These are phyloP conservation scores for Ogataea dorogensis DNA, from an alignment of 805 yeast species.

Conservation along the genomic window DNA sequence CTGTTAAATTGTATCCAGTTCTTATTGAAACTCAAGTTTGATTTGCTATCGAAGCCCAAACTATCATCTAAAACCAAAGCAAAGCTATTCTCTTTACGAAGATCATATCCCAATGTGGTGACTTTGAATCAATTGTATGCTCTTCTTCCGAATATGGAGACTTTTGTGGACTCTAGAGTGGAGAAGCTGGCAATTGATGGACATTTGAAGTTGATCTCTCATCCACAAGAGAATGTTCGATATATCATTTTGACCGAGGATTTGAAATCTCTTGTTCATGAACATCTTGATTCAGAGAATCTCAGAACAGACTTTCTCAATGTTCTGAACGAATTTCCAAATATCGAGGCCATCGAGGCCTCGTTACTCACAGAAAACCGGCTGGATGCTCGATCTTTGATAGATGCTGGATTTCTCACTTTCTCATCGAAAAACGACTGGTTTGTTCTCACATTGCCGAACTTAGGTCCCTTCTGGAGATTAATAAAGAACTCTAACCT, in stretches of 20 bases:
- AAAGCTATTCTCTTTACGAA: constrained; percentile 19
- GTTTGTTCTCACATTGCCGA: constrained; percentile 47
- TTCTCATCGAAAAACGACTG: constrained; percentile 34
- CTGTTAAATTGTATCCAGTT: constrained; percentile 21
- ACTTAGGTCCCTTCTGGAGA: constrained; percentile 48
- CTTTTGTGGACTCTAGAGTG: constrained; percentile 48
- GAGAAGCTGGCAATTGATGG: constrained; percentile 40
- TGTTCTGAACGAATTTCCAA: constrained; percentile 23
- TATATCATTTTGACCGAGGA: constrained; percentile 29
- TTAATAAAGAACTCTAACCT: constrained; percentile 43
- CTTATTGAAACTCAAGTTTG: constrained; percentile 22
- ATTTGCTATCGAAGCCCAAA: constrained; percentile 24
- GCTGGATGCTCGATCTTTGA: constrained; percentile 34
- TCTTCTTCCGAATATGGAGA: constrained; percentile 43
- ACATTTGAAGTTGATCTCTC: constrained; percentile 29
- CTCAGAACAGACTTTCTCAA: constrained; percentile 16
- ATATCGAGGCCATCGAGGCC: constrained; percentile 25
- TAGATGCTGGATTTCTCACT: constrained; percentile 44
- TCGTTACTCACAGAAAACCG: constrained; percentile 18
- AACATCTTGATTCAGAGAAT: background rate
- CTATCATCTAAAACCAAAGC: constrained; percentile 22
- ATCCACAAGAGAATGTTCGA: constrained; percentile 18
- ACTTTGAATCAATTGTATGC: constrained; percentile 50
- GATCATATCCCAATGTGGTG: constrained; percentile 38
- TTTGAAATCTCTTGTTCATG: constrained; percentile 16